These are phyloP conservation scores for Tolypocladium ophioglossoides DNA, from an alignment of 2,329 filamentous ascomycete species.

Conservation along the genomic window DNA sequence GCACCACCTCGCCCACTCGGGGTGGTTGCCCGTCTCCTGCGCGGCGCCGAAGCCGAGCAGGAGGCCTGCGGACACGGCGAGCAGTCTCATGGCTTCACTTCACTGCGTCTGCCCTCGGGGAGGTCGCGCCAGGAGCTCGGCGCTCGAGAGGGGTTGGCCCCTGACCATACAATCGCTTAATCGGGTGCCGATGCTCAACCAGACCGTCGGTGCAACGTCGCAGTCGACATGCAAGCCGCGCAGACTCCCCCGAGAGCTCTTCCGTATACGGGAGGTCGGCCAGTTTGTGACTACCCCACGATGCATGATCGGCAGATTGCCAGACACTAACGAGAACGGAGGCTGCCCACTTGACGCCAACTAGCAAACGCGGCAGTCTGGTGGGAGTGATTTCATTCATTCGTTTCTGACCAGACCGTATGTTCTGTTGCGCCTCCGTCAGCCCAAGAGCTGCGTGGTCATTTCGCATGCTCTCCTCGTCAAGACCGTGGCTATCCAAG, in stretches of 20 bases:
- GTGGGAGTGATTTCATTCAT: neutral
- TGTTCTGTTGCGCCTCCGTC: neutral
- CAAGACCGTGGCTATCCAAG: neutral
- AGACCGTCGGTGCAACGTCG: neutral
- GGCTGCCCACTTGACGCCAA: too few species aligned
- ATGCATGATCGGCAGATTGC: neutral
- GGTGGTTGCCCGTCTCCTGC: constrained; percentile 25
- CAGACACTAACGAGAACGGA: neutral
- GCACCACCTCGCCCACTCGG: constrained; percentile 35
- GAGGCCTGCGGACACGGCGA: neutral
- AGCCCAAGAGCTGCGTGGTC: neutral
- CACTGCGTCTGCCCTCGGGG: neutral
- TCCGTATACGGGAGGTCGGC: neutral
- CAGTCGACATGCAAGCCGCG: neutral
- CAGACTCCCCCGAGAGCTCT: neutral
- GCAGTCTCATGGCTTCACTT: neutral
- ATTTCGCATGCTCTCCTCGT: neutral
- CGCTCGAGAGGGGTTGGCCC: neutral
- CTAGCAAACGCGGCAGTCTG: neutral
- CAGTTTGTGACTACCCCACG: neutral
- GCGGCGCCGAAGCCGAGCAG: constrained; percentile 1
- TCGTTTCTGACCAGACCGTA: neutral
- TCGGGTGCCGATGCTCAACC: neutral
- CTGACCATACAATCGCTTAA: neutral
- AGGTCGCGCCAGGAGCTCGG: neutral